Conservation (phyloP, 805 yeast genomes). For the Clavispora fructus region DNA sequence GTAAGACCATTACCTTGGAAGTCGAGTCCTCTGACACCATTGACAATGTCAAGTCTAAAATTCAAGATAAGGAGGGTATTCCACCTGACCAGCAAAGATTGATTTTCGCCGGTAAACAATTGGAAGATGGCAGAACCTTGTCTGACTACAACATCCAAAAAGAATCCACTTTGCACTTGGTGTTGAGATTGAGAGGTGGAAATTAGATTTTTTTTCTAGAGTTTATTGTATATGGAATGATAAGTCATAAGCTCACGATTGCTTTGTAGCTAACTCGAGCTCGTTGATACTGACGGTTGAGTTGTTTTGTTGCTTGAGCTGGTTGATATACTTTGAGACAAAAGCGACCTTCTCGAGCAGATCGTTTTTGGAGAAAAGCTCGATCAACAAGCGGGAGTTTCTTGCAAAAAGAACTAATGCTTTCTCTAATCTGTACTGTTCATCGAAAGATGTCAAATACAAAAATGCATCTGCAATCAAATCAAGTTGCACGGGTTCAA, state of each 20-base stretch:
- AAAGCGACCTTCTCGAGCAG: constrained; percentile 7
- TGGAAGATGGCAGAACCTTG: constrained; percentile 93
- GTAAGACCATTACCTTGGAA: constrained; percentile 78
- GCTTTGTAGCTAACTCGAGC: constrained; percentile 2
- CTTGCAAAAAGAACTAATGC: constrained; percentile 38
- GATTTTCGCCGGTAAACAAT: constrained; percentile 96
- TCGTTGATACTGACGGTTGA: constrained; percentile 17
- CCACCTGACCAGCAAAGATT: constrained; percentile 98
- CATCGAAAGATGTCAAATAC: constrained; percentile 16
- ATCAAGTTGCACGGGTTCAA: not conserved
- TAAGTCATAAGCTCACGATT: not conserved
- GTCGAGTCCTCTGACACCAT: constrained; percentile 97
- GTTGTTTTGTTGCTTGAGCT: constrained; percentile 13
- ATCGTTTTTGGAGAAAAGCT: constrained; percentile 12
- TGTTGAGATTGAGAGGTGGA: constrained; percentile 97
- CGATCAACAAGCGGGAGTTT: constrained; percentile 19
- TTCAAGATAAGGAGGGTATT: constrained; percentile 96
- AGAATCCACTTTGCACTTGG: constrained; percentile 95
- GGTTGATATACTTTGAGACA: constrained; percentile 11
- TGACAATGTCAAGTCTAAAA: constrained; percentile 89
- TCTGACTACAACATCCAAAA: constrained; percentile 98
- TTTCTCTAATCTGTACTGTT: constrained; percentile 17
- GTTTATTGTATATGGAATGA: not conserved
- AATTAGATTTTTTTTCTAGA: constrained; percentile 26
- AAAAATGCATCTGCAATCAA: constrained; percentile 4